Conservation (phyloP, 176 grass and related monocot genomes). For the Avena eriantha region DNA sequence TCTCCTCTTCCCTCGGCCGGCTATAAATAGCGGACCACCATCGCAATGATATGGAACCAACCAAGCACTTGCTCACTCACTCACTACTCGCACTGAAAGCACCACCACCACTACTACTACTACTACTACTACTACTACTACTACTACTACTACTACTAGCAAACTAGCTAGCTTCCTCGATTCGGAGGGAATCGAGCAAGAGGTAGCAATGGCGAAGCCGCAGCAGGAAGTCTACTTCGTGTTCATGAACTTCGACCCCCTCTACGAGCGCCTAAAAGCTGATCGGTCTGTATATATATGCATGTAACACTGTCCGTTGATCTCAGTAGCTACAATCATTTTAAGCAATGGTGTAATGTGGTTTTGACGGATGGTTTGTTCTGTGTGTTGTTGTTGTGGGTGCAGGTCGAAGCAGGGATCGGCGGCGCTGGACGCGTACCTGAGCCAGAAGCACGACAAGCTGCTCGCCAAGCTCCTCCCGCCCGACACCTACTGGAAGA, state of each 20-base stretch:
- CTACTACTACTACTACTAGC: not conserved
- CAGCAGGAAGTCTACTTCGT: constrained; percentile 92
- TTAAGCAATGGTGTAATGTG: not conserved
- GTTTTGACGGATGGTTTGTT: constrained; percentile 7
- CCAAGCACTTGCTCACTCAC: constrained; percentile 16
- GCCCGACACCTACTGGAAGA: constrained; percentile 74
- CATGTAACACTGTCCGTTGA: not conserved
- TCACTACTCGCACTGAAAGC: constrained; percentile 4
- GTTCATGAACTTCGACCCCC: constrained; percentile 97
- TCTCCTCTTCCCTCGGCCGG: not conserved
- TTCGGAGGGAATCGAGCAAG: not conserved
- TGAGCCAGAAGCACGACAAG: constrained; percentile 90
- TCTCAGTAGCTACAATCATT: not conserved
- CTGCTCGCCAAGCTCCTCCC: constrained; percentile 72
- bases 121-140: not conserved
- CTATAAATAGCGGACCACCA: constrained; percentile 53
- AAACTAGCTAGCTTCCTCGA: not conserved
- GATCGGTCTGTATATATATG: constrained; percentile 53
- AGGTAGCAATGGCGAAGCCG: constrained; percentile 57
- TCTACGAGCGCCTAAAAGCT: constrained; percentile 78
- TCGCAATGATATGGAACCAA: constrained; percentile 46
- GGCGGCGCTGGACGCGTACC: constrained; percentile 72
- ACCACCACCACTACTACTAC: not conserved
- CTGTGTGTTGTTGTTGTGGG: not conserved
- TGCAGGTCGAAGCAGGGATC: constrained; percentile 81